These are phyloP conservation scores for Orbilia ellipsospora DNA, from an alignment of 2,329 filamentous ascomycete species.

Conservation along the genomic window DNA sequence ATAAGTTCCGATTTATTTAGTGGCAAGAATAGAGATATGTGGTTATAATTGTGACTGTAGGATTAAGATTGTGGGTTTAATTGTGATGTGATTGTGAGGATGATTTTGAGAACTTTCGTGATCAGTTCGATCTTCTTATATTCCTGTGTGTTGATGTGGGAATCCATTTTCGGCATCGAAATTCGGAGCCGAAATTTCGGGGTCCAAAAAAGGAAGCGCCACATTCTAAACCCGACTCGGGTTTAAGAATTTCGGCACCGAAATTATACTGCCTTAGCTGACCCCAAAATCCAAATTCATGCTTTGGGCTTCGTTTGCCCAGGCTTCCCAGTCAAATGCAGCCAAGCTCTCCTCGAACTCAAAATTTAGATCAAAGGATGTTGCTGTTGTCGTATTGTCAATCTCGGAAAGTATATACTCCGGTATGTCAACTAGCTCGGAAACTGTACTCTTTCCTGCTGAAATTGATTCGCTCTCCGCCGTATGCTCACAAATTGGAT, in stretches of 20 bases:
- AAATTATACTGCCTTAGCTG: neutral
- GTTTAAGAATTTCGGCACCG: neutral
- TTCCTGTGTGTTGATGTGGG: neutral
- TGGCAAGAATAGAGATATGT: too few species aligned
- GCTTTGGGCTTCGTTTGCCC: constrained; percentile 4
- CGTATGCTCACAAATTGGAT: neutral
- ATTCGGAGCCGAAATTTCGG: constrained; percentile 25
- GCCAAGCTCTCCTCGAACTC: constrained; percentile 9
- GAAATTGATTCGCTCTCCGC: neutral
- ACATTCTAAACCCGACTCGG: constrained; percentile 7
- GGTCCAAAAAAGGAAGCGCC: neutral
- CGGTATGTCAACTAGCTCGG: neutral
- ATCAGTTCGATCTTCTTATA: neutral
- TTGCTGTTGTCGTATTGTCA: neutral
- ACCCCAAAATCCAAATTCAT: neutral
- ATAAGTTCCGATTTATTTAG: too few species aligned
- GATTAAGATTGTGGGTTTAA: too few species aligned
- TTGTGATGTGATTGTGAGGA: constrained; percentile 1
- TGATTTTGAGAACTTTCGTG: neutral
- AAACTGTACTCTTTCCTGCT: neutral
- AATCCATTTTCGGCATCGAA: neutral
- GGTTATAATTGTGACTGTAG: too few species aligned
- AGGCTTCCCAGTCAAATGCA: constrained; percentile 17
- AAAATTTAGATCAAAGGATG: neutral
- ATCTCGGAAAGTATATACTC: constrained; percentile 3